Base-by-base conservation (phyloP, 257 asterid genomes). In the Capsicum rhomboideum region DNA sequence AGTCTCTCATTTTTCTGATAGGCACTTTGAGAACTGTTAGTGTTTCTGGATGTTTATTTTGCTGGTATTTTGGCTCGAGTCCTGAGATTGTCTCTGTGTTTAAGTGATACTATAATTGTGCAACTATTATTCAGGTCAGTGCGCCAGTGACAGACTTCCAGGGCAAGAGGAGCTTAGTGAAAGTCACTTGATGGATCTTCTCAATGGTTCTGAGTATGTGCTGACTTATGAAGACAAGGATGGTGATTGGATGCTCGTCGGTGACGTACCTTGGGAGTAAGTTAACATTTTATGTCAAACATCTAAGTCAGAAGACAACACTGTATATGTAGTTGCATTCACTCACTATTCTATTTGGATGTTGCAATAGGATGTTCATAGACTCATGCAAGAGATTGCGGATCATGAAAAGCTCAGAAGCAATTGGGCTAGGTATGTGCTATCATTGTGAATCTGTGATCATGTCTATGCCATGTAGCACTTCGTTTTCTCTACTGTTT, bases 161-260 rank as follows among this genome's bases (percentile, higher is more conserved):
- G 93, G 90, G 79, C 86, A 86, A 83, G 94, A 88, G 34, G 85
- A 78, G n/a, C 90, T 90, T 23, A 91, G 89, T 56, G 95, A 93
- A 86, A 90, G 88, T 82, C 90, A 83, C 83, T 87, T 90, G 75
- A 91, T 85, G 91, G 95, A 91, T 90, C 93, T 90, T 50, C 87
- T 92, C 79, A 92, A 88, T 49, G 93, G 94, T 58, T 91, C 95
- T 7, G 97, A 92, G 28, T 92, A 90, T 78, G 95, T 93, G 87
- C 92, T 92, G 49, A 94, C 98, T 0, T 94, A 90, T 42, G 96
- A 94, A 88, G 97, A 92, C 79, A 94, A 92, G 87, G 96, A 94
- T 49, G 93, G 93, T n/a, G 97, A 92, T 21, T 92, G 96, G 98
- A 94, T 94, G 98, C 97, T 94, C 20, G 97, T 94, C 26, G 98